phyloP scores from a whole-genome alignment of 192 early-diverging fungal species.

The Coemansia sp. region DNA sequence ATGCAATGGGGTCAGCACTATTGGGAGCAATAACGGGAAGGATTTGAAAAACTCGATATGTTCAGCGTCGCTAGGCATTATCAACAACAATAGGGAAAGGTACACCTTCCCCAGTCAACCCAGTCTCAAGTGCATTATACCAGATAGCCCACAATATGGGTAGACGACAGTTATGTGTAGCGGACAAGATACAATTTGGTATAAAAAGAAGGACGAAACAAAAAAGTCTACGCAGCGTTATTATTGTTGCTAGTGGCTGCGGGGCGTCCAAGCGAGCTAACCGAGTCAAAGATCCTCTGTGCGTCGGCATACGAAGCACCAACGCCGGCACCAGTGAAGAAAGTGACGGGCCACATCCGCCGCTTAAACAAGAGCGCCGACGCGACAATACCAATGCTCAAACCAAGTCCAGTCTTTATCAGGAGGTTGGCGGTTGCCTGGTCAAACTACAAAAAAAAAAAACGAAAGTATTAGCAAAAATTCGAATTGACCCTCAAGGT shows the following conservation, averaged over 20 bases:
- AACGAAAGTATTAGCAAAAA: neutral
- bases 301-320: conserved; percentile 83
- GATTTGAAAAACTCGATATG: conserved; percentile 40
- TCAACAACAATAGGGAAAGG: neutral
- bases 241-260: neutral
- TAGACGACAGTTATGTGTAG: neutral
- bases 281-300: conserved; percentile 58
- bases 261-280: conserved; percentile 35
- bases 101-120: neutral
- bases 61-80: conserved; percentile 18
- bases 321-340: conserved; percentile 78
- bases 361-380: conserved; percentile 85
- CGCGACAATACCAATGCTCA: conserved; percentile 83
- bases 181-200: neutral
- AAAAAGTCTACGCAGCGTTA: neutral
- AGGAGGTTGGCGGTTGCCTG: conserved; percentile 77
- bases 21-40: conserved; percentile 40
- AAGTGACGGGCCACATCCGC: conserved; percentile 83
- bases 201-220: neutral
- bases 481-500: neutral
- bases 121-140: neutral
- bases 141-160: neutral
- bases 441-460: conserved; percentile 83
- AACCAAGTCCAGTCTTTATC: conserved; percentile 78
- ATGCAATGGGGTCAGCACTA: conserved; percentile 23